phyloP scores from a whole-genome alignment of 2,329 filamentous ascomycete genomes.

The Dactylellina haptotyla region DNA sequence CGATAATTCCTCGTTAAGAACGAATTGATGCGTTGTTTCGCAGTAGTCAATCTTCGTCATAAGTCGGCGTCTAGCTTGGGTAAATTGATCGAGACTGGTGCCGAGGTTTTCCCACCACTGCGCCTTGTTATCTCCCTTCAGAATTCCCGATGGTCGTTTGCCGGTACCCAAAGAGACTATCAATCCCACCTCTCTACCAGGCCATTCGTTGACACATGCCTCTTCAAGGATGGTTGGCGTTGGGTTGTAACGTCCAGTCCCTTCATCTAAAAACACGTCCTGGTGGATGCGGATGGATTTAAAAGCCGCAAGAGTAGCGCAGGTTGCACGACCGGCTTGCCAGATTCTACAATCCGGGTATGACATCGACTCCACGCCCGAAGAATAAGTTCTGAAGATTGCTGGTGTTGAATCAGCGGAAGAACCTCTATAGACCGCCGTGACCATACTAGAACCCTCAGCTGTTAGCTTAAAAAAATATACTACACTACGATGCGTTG shows the following conservation, averaged over 20 bases:
- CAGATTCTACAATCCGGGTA: slow-evolving; percentile 96
- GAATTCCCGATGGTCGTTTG: slow-evolving; percentile 78
- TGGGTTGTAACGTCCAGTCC: slow-evolving; percentile 88
- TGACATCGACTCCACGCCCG: slow-evolving; percentile 87
- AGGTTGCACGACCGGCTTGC: slow-evolving; percentile 93
- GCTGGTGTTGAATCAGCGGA: slow-evolving; percentile 73
- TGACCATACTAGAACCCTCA: slow-evolving; percentile 66
- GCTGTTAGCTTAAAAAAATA: background rate
- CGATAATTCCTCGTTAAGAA: slow-evolving; percentile 54
- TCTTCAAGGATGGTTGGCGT: slow-evolving; percentile 77
- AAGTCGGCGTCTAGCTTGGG: slow-evolving; percentile 83
- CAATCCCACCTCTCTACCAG: slow-evolving; percentile 87
- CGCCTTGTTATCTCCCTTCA: slow-evolving; percentile 70
- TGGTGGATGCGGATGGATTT: slow-evolving; percentile 94
- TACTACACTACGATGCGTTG: background rate
- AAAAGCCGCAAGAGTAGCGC: slow-evolving; percentile 88
- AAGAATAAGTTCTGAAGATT: slow-evolving; percentile 91
- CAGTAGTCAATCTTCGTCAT: slow-evolving; percentile 95
- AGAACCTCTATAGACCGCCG: slow-evolving; percentile 87
- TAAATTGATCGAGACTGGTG: slow-evolving; percentile 68
- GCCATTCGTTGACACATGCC: slow-evolving; percentile 92
- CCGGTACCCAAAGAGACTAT: slow-evolving; percentile 96
- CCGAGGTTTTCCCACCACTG: slow-evolving; percentile 58
- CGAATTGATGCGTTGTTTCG: slow-evolving; percentile 80
- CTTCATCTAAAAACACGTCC: slow-evolving; percentile 91